phyloP scores from a whole-genome alignment of 352 stramenopile genomes.

The Globisporangium cederbergense region DNA sequence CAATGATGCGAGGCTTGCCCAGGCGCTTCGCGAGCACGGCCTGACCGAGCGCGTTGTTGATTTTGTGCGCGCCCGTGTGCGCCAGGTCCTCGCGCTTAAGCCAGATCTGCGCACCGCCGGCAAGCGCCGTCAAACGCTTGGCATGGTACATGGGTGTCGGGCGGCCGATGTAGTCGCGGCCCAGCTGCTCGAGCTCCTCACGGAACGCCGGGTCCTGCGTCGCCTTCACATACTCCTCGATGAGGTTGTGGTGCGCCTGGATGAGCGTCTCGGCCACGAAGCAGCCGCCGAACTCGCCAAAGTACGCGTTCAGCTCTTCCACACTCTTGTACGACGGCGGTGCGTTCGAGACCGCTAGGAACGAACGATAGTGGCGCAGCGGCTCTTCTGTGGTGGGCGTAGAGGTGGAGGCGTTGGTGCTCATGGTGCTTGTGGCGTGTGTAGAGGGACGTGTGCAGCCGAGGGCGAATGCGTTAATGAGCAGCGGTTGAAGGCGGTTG shows the following conservation, averaged over 20 bases:
- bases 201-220: slow-evolving; percentile 94
- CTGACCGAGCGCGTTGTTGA: slow-evolving; percentile 99
- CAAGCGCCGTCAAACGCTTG: slow-evolving; percentile 92
- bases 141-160: slow-evolving; percentile 97
- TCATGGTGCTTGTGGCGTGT: slow-evolving; percentile 18
- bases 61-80: slow-evolving; percentile 98
- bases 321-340: slow-evolving; percentile 59
- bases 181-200: slow-evolving; percentile 95
- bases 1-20: slow-evolving; percentile 97
- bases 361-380: slow-evolving; percentile 23
- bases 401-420: background rate
- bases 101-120: slow-evolving; percentile 95
- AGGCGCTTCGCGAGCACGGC: slow-evolving; percentile 94
- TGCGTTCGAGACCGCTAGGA: slow-evolving; percentile 74
- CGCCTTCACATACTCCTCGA: slow-evolving; percentile 91
- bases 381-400: slow-evolving; percentile 1
- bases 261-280: slow-evolving; percentile 98
- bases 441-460: background rate
- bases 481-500: background rate
- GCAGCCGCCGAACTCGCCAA: slow-evolving; percentile 94
- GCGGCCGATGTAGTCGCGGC: slow-evolving; percentile 89
- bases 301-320: slow-evolving; percentile 79
- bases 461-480: background rate
- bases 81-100: slow-evolving; percentile 98
- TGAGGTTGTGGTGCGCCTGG: slow-evolving; percentile 95